Percentiles rank a stretch among this genome's conserved stretches.
Conservation (phyloP, 108 stramenopile species). For the Fistulifera pelliculosa region DNA sequence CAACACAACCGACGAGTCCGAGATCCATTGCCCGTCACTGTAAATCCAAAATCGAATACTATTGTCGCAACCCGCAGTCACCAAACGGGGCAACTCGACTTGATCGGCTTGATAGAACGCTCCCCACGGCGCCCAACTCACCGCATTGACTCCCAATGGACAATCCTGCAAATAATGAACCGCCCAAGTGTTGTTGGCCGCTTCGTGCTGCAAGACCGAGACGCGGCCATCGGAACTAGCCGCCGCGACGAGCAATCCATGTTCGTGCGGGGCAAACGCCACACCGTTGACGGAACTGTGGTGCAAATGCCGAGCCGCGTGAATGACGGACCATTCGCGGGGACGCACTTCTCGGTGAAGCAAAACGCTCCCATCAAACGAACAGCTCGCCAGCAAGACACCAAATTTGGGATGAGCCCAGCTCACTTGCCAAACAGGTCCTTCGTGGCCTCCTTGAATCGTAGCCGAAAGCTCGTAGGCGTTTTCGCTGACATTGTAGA, state of each 20-base stretch:
- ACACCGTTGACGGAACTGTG: slow-evolving; percentile 77
- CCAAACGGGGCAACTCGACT: slow-evolving; percentile 50
- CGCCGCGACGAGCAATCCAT: slow-evolving; percentile 56
- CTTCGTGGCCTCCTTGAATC: slow-evolving; percentile 73
- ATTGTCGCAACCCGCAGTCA: slow-evolving; percentile 95
- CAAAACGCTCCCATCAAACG: slow-evolving; percentile 82
- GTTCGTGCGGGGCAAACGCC: slow-evolving; percentile 83
- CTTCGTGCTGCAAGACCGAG: slow-evolving; percentile 60
- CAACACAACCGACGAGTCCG: neutral
- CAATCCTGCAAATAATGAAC: slow-evolving; percentile 68
- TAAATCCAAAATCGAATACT: slow-evolving; percentile 85
- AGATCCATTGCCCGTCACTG: slow-evolving; percentile 52
- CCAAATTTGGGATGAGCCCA: slow-evolving; percentile 97
- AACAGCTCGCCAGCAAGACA: slow-evolving; percentile 78
- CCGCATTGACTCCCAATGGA: slow-evolving; percentile 81
- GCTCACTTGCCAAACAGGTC: slow-evolving; percentile 90
- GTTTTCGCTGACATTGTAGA: slow-evolving; percentile 83
- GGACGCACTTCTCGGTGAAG: slow-evolving; percentile 79
- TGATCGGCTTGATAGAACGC: slow-evolving; percentile 21
- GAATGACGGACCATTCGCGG: slow-evolving; percentile 72
- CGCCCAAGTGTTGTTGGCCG: slow-evolving; percentile 58
- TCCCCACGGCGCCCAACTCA: slow-evolving; percentile 81
- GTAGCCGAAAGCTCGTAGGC: slow-evolving; percentile 73
- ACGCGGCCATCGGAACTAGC: slow-evolving; percentile 84
- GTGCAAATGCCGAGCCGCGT: slow-evolving; percentile 53